A percentile compares a stretch with the other conserved stretches of the same genome.
Evolutionary conservation across 306 rosid species (phyloP).

Genomic region (Cajanus cajan): DNA sequence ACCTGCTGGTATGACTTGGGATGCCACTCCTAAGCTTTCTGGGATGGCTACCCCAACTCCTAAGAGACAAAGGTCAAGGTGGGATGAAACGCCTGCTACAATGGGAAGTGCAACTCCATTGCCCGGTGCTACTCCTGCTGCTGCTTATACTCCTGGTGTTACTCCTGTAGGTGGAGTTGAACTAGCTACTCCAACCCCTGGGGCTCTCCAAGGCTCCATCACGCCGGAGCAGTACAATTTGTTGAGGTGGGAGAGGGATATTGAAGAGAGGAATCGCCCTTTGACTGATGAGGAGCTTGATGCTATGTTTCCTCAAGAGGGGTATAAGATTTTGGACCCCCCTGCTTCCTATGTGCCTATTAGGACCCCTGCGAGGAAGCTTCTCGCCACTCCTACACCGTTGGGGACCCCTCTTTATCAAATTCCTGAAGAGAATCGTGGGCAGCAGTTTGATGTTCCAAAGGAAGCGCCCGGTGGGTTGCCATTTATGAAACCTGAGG

Average conservation of each 20-base stretch:
- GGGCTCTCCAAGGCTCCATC: constrained; percentile 28
- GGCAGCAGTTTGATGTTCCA: constrained; percentile 40
- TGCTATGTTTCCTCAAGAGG: constrained; percentile 40
- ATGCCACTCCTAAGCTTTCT: constrained; percentile 37
- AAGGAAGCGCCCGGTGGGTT: constrained; percentile 39
- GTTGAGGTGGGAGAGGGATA: constrained; percentile 48
- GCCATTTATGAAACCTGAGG: constrained; percentile 44
- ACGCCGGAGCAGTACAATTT: constrained; percentile 41
- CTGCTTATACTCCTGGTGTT: constrained; percentile 37
- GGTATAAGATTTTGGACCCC: constrained; percentile 41
- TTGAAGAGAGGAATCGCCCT: constrained; percentile 45
- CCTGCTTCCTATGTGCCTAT: constrained; percentile 39
- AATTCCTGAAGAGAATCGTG: constrained; percentile 39
- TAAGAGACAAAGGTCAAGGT: constrained; percentile 38
- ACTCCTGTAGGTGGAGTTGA: constrained; percentile 43
- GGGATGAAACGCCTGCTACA: constrained; percentile 46
- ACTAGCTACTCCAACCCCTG: constrained; percentile 38
- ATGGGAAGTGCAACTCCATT: constrained; percentile 39
- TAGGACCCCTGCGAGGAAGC: constrained; percentile 45
- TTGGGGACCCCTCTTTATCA: constrained; percentile 39
- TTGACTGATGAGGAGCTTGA: constrained; percentile 47
- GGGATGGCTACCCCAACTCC: constrained; percentile 41
- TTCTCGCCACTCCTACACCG: constrained; percentile 41
- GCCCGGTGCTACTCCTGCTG: constrained; percentile 43
- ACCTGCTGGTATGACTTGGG: constrained; percentile 39